Evolutionary conservation across 768 basidiomycete genomes (phyloP), one percentile per base, ranked within the genome.

Genomic region (Tricholoma sp.): DNA sequence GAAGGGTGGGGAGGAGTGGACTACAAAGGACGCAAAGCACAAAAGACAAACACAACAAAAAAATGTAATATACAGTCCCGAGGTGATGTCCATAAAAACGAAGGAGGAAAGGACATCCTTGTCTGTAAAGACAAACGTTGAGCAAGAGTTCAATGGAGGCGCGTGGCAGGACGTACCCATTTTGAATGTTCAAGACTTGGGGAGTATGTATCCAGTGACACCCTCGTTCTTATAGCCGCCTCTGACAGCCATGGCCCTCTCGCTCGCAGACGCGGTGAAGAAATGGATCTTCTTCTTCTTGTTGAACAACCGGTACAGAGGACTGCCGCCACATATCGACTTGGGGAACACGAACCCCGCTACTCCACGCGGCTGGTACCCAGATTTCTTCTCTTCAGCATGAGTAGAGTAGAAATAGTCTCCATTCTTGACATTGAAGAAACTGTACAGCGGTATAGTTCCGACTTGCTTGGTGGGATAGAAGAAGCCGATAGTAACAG

Each of bases 241-340:
- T 18, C 22, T 46, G 22, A 47, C 43, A 12, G 61, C 61, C 29
- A 54, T 55, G 19, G 51, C 32, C 31, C 19, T 35, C 47, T 62
- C 59, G 11, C 12, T 21, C 29, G 21, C 29, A 49, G 43, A 54
- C 32, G 61, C 57, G 21, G 61, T 62, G 54, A 52, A 60, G 43
- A 57, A 62, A 43, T 62, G 59, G 19, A 57, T 45, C 18, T 5
- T 27, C 3, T 34, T 52, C 10, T 21, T 39, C 7, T 16, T 29
- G 39, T 45, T 32, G 53, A 45, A 62, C 39, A 54, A 37, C 21
- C 61, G 59, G 39, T 57, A 60, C 22, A 62, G 49, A 9, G 61
- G 59, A 12, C 45, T 46, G n/a, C 52, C 18, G 4, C 53, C 32
- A 34, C 52, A 55, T 6, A 29, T 22, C 18, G 31, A 0, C 21